Evolutionary conservation across 2,329 filamentous ascomycete genomes (phyloP), one percentile per base, ranked within the genome.

Genomic region (Apiospora saccharicola): DNA sequence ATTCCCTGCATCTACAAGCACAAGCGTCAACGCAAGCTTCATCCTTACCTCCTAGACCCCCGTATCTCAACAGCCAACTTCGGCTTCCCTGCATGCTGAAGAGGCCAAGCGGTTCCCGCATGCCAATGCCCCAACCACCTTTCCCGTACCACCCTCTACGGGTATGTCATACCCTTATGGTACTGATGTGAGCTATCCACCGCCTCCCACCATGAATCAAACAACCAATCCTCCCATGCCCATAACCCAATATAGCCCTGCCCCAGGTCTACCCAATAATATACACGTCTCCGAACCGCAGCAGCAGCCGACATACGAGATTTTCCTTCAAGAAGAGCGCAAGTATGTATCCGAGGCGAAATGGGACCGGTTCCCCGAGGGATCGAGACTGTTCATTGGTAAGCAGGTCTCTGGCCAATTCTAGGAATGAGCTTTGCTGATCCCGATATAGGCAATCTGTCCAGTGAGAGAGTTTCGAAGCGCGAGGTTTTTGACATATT

Each of bases 401-500:
- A 87, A 80, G 89, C 30, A 69, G 5, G 5, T 7, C 19, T 19
- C 4, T 34, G 37, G n/a, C 41, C 30, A 26, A 6, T 14, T 22
- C 10, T 26, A 19, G 7, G 2, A n/a, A 46, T 19, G 44, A 22
- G n/a, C 12, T 3, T 30, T 30, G 43, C 75, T 78, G 75, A 73
- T 76, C 75, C 73, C 76, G 74, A 75, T 78, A 71, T 79, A 94
- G 95, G 95, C 71, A 99, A 98, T 80, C 87, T 99, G 14, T 95
- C 95, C 1, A 96, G 93, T 70, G 96, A 98, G 81, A 92, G 95
- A 79, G 95, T 98, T 19, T 96, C 94, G 8, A 98, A 98, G 83
- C 90, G 93, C 75, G 95, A 98, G 82, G 91, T 98, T 12, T 98
- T 98, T 83, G 93, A 97, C 79, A 88, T 96, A 24, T 98, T 99